A percentile compares a stretch with the other conserved stretches of the same genome.
phyloP scores from a whole-genome alignment of 1,139 yeast genomes.

The Kodamaea suecica region DNA sequence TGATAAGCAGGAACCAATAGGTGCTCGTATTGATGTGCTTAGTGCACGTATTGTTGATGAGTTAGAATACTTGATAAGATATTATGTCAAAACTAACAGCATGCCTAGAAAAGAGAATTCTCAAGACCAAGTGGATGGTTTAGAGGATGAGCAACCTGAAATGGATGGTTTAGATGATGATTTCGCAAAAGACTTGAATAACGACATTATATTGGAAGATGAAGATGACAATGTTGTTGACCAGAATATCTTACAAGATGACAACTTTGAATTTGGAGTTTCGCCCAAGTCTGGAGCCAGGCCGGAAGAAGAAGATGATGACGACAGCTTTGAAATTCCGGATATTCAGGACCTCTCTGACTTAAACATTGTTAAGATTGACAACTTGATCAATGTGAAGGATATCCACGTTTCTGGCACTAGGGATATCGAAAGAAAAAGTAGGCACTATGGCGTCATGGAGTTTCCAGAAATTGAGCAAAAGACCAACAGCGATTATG shows the following conservation, averaged over 20 bases:
- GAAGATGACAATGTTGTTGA: conserved; percentile 1
- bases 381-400: conserved; percentile 32
- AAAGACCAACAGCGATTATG: too few relatives aligned
- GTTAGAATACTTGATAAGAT: conserved; percentile 46
- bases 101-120: conserved; percentile 11
- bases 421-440: too few relatives aligned
- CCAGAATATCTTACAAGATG: not conserved
- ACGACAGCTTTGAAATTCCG: conserved; percentile 3
- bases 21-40: conserved; percentile 62
- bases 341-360: conserved; percentile 42
- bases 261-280: not conserved
- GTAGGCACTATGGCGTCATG: too few relatives aligned
- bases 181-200: not conserved
- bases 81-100: conserved; percentile 22
- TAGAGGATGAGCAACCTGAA: conserved; percentile 12
- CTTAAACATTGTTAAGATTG: conserved; percentile 38
- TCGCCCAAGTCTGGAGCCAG: not conserved
- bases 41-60: conserved; percentile 82
- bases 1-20: conserved; percentile 21
- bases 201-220: conserved; percentile 1
- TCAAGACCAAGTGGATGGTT: conserved; percentile 2
- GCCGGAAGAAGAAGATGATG: not conserved
- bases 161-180: conserved; percentile 15
- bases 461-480: too few relatives aligned
- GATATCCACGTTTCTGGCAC: conserved; percentile 6